phyloP scores from a whole-genome alignment of 2,329 filamentous ascomycete species.

The Fusarium sp. region DNA sequence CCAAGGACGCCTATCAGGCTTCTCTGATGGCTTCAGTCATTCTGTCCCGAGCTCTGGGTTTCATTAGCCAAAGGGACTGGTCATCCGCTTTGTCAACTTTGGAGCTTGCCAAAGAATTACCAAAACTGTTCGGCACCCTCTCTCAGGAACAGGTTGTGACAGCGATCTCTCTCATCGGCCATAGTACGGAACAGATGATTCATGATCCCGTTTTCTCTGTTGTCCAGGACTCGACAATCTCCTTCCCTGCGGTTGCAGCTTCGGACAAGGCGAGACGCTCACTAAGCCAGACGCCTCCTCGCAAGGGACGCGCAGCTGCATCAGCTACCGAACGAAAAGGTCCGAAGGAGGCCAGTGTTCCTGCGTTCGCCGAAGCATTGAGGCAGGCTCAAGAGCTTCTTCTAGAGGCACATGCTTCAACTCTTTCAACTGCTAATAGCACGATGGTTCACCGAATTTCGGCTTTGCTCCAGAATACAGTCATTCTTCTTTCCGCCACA shows the following conservation, averaged over 20 bases:
- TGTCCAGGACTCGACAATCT: slow-evolving; percentile 91
- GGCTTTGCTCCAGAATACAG: slow-evolving; percentile 71
- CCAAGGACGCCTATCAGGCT: slow-evolving; percentile 52
- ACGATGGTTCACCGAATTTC: slow-evolving; percentile 72
- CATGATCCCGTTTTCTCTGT: slow-evolving; percentile 88
- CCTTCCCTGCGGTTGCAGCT: slow-evolving; percentile 75
- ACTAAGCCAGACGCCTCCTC: slow-evolving; percentile 52
- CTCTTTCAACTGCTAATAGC: slow-evolving; percentile 65
- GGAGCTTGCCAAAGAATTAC: slow-evolving; percentile 59
- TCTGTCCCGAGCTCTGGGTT: slow-evolving; percentile 55
- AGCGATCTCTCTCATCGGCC: slow-evolving; percentile 74
- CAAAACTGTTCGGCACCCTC: slow-evolving; percentile 54
- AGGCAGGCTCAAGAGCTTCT: slow-evolving; percentile 74
- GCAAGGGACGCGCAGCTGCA: slow-evolving; percentile 44
- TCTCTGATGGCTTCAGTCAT: slow-evolving; percentile 52
- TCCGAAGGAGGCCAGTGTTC: slow-evolving; percentile 47
- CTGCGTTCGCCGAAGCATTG: slow-evolving; percentile 68
- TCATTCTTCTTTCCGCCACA: slow-evolving; percentile 73
- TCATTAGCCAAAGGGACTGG: slow-evolving; percentile 66
- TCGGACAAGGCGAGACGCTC: slow-evolving; percentile 55
- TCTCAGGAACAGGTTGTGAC: slow-evolving; percentile 68
- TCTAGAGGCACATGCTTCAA: slow-evolving; percentile 70
- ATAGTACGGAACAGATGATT: slow-evolving; percentile 78
- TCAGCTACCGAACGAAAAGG: slow-evolving; percentile 39
- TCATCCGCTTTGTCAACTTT: slow-evolving; percentile 67